A percentile compares a stretch with the other conserved stretches of the same genome.
Evolutionary conservation across 345 rosid genomes (phyloP).

Genomic region (Citrus sp.): DNA sequence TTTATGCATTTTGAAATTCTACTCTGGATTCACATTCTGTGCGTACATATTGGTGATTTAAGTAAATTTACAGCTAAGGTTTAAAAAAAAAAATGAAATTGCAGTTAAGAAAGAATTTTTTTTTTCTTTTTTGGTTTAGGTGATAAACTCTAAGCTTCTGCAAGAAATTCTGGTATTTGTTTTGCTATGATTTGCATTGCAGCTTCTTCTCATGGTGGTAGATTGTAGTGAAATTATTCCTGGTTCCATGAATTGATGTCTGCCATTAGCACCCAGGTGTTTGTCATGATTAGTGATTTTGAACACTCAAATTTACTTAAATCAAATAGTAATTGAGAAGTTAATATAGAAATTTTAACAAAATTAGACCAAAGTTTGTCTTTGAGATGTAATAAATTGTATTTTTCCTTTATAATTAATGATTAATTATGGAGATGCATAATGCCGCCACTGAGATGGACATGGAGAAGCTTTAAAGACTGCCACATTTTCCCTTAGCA

Average conservation of each 20-base stretch:
- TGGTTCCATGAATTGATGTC: not conserved
- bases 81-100: not conserved
- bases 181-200: not conserved
- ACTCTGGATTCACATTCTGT: not conserved
- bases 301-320: not conserved
- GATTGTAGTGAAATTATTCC: not conserved
- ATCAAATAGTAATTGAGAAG: not conserved
- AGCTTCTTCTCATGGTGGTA: too few relatives aligned
- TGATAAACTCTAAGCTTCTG: not conserved
- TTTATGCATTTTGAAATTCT: not conserved
- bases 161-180: not conserved
- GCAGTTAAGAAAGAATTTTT: not conserved
- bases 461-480: not conserved
- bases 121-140: not conserved
- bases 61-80: not conserved
- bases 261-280: slow-evolving; percentile 1
- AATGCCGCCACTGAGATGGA: not conserved
- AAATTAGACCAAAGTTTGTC: not conserved
- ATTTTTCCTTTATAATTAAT: not conserved
- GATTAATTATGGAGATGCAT: not conserved
- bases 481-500: not conserved
- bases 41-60: not conserved
- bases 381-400: not conserved
- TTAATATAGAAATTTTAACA: not conserved
- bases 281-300: not conserved